Base-by-base conservation (phyloP, 768 basidiomycete species). In the Russula earlei region DNA sequence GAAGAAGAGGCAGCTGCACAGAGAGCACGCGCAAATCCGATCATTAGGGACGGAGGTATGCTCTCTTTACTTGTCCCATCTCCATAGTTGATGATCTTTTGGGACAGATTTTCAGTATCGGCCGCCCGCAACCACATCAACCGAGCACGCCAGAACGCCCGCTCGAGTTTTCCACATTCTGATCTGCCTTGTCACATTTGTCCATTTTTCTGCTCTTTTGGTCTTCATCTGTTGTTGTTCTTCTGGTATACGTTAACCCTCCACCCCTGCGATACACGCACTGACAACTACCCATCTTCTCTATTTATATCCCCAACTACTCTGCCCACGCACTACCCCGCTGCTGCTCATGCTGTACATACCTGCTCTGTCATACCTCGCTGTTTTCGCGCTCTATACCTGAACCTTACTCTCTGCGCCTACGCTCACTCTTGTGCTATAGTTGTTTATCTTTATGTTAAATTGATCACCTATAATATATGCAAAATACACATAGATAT, bases 21-120 rank as follows among this genome's bases (percentile, higher is more conserved):
- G 17, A 62, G 67, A 56, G 71, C 78, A 5, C 74, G 70, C 47
- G 67, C 69, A 62, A 88, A 88, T 61, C 87, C 86, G 12, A 73
- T 89, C 61, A 74, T 87, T 48, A 72, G 71, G 61, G 79, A 87
- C 61, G 82, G 82, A 62, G 77, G 57, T 58, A 54, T 15, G 56
- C 54, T 20, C 24, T 14, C 47, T 14, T 5, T 2, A 6, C 12
- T 5, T 3, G 20, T 17, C 1, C 12, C 17, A 19, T 20, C 7
- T 1, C 34, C 6, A 27, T 4, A 20, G n/a, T 40, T 58, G 4
- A 49, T 33, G 0, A 9, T 22, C 43, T 38, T 41, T 44, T 33
- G n/a, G 52, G 59, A 20, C 47, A 79, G 80, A 75, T n/a, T 85
- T 87, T 70, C 83, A 83, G 66, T 82, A 84, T 56, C 77, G 85